phyloP scores from a whole-genome alignment of 1,284 basidiomycete species.

The Phlebopus sp. region DNA sequence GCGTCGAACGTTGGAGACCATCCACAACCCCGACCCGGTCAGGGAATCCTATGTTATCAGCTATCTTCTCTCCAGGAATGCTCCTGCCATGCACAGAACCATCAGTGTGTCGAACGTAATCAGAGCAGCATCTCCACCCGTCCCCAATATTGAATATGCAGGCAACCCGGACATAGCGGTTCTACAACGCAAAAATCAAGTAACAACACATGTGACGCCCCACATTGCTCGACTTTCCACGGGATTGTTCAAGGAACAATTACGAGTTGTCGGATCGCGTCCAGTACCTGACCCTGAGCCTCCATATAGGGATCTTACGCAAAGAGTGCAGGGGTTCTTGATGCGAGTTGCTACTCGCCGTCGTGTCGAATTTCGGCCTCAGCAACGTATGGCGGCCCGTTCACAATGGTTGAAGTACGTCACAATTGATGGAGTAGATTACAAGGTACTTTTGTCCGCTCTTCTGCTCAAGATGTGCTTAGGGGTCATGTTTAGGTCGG shows the following conservation, averaged over 20 bases:
- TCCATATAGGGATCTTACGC: constrained; percentile 11
- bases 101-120: constrained; percentile 4
- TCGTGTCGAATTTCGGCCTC: constrained; percentile 16
- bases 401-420: constrained; percentile 30
- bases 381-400: constrained; percentile 26
- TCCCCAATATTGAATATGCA: constrained; percentile 16
- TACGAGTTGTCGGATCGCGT: constrained; percentile 49
- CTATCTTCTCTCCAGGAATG: constrained; percentile 15
- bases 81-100: constrained; percentile 17
- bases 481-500: constrained; percentile 44
- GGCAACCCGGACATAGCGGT: constrained; percentile 54
- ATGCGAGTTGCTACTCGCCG: constrained; percentile 16
- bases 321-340: constrained; percentile 22
- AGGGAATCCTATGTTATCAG: constrained; percentile 21
- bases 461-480: constrained; percentile 10
- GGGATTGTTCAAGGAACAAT: constrained; percentile 48
- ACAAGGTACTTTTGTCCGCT: constrained; percentile 29
- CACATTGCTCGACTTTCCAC: constrained; percentile 48
- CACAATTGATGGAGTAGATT: constrained; percentile 27
- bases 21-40: constrained; percentile 19
- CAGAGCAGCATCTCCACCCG: neutral
- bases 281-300: constrained; percentile 25
- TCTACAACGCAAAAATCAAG: constrained; percentile 37
- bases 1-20: constrained; percentile 17
- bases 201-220: constrained; percentile 58